A percentile compares a stretch with the other conserved stretches of the same genome.
These are phyloP conservation scores for Syzygium oleosum DNA, from an alignment of 345 rosid genomes.

Conservation along the genomic window DNA sequence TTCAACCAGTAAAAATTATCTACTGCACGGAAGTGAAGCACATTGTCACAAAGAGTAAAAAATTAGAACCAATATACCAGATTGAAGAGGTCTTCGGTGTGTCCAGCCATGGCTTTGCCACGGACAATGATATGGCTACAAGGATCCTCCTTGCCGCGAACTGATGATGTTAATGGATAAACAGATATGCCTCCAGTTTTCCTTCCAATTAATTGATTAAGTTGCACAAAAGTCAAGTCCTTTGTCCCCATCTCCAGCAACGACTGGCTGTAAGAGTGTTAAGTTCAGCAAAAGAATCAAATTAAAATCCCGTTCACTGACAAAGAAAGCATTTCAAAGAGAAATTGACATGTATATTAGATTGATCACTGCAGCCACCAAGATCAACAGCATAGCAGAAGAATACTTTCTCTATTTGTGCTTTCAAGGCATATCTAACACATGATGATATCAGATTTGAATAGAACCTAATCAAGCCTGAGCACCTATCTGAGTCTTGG, in stretches of 20 bases:
- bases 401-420: neutral
- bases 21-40: neutral
- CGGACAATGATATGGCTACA: slow-evolving; percentile 77
- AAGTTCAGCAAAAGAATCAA: neutral
- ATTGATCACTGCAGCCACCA: neutral
- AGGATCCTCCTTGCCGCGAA: slow-evolving; percentile 69
- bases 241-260: slow-evolving; percentile 97
- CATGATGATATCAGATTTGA: neutral
- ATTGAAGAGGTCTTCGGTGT: slow-evolving; percentile 80
- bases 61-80: slow-evolving; percentile 38
- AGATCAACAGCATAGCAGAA: neutral
- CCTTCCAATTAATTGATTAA: slow-evolving; percentile 96
- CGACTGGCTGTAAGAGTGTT: slow-evolving; percentile 57
- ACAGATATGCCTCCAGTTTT: slow-evolving; percentile 98
- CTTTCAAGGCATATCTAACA: neutral
- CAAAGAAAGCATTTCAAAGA: neutral
- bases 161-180: slow-evolving; percentile 84
- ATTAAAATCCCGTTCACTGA: neutral
- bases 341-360: neutral
- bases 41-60: neutral
- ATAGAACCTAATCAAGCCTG: neutral
- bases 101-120: slow-evolving; percentile 96
- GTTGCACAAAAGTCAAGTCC: slow-evolving; percentile 87
- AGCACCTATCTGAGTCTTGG: neutral
- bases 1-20: neutral